A percentile compares a stretch with the other conserved stretches of the same genome.
Conservation (phyloP, 169 alveolate genomes). For the Perkinsus chesapeaki region DNA sequence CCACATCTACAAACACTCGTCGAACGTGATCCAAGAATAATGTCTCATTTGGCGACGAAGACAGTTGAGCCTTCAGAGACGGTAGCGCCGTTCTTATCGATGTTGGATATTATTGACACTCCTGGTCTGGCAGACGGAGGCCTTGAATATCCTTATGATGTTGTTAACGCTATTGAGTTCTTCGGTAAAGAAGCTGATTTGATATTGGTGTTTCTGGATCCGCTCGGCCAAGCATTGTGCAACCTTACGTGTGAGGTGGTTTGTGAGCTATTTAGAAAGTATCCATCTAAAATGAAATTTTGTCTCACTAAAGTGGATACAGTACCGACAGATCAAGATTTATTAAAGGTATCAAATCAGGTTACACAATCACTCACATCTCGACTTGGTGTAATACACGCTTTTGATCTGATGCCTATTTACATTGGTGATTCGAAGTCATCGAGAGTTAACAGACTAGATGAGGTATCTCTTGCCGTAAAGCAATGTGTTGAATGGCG, state of each 20-base stretch:
- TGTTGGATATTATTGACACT: conserved; percentile 57
- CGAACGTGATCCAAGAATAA: conserved; percentile 32
- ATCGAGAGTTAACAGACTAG: background rate
- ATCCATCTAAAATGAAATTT: conserved; percentile 37
- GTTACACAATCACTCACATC: conserved; percentile 31
- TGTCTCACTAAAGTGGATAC: conserved; percentile 49
- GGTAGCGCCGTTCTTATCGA: background rate
- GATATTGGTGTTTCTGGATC: conserved; percentile 54
- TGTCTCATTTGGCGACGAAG: conserved; percentile 43
- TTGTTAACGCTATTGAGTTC: conserved; percentile 43
- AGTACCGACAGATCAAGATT: conserved; percentile 43
- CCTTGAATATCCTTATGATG: conserved; percentile 48
- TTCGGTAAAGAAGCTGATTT: conserved; percentile 48
- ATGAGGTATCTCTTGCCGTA: background rate
- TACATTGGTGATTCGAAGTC: background rate
- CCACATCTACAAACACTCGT: conserved; percentile 47
- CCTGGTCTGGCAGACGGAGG: conserved; percentile 66
- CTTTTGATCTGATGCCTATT: background rate
- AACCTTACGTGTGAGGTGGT: conserved; percentile 43
- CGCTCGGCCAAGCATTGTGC: conserved; percentile 55
- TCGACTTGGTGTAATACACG: background rate
- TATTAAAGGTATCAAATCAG: conserved; percentile 41
- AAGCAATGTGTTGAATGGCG: background rate
- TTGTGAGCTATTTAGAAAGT: conserved; percentile 36
- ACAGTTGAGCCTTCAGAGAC: background rate